Evolutionary conservation across 2,329 filamentous ascomycete species (phyloP).

Genomic region (Taxawa tesnikishii): DNA sequence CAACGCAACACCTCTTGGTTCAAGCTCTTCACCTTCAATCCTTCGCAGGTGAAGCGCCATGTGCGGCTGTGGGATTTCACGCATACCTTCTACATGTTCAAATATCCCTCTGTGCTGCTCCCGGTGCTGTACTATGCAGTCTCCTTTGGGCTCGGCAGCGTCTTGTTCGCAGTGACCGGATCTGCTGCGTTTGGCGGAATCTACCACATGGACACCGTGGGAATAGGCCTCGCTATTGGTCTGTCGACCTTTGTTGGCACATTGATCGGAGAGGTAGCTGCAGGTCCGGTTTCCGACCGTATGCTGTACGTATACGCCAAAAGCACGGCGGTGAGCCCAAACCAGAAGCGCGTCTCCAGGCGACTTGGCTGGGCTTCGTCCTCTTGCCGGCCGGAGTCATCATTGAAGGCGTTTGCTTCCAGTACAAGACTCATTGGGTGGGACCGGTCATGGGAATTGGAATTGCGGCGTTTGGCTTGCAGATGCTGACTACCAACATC

Average conservation of each 20-base stretch:
- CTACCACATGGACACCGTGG: slow-evolving; percentile 13
- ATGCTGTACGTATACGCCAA: slow-evolving; percentile 17
- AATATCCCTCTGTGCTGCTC: slow-evolving; percentile 14
- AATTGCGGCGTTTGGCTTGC: slow-evolving; percentile 21
- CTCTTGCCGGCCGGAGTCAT: slow-evolving; percentile 17
- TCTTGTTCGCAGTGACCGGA: slow-evolving; percentile 16
- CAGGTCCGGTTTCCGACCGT: slow-evolving; percentile 15
- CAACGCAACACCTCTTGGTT: slow-evolving; percentile 2
- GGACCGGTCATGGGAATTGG: slow-evolving; percentile 24
- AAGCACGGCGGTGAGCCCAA: slow-evolving; percentile 14
- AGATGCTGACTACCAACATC: slow-evolving; percentile 22
- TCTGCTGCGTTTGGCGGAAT: slow-evolving; percentile 12
- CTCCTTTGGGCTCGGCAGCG: slow-evolving; percentile 14
- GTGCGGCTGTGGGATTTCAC: slow-evolving; percentile 13
- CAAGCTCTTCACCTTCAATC: slow-evolving; percentile 8
- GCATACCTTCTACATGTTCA: slow-evolving; percentile 15
- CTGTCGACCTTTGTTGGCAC: slow-evolving; percentile 14
- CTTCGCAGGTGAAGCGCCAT: slow-evolving; percentile 5
- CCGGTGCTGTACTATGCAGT: slow-evolving; percentile 15
- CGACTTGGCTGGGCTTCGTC: slow-evolving; percentile 15
- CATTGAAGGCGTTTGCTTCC: slow-evolving; percentile 17
- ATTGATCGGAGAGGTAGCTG: slow-evolving; percentile 13
- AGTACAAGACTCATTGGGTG: slow-evolving; percentile 19
- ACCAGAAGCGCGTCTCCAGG: slow-evolving; percentile 22
- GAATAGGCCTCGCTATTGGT: slow-evolving; percentile 14